Conservation (phyloP, 306 rosid genomes). For the Castanopsis chinensis region DNA sequence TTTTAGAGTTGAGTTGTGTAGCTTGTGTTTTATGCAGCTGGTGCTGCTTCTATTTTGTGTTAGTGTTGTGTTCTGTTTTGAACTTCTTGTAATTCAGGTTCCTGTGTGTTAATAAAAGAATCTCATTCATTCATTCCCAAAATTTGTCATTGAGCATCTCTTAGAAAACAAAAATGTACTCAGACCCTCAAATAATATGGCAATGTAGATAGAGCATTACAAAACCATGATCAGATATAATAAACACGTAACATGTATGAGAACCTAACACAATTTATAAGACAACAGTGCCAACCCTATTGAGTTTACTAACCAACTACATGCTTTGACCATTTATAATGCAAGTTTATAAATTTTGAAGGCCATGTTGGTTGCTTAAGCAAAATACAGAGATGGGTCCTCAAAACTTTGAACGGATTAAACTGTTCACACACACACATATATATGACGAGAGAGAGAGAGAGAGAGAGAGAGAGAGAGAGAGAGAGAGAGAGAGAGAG, state of each 20-base stretch:
- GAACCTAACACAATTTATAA: background rate
- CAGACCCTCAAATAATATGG: background rate
- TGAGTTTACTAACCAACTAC: too few relatives aligned
- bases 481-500: too few relatives aligned
- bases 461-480: too few relatives aligned
- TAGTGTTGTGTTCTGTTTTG: too few relatives aligned
- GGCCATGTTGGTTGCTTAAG: background rate
- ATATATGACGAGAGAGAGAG: slow-evolving; percentile 2
- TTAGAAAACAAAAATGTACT: background rate
- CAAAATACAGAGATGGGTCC: background rate
- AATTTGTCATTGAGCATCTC: background rate
- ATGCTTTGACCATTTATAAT: too few relatives aligned
- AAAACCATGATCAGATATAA: background rate
- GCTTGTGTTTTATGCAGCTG: too few relatives aligned
- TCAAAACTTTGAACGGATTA: background rate
- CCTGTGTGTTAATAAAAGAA: too few relatives aligned
- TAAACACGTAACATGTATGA: background rate
- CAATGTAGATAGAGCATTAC: background rate
- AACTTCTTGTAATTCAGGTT: too few relatives aligned
- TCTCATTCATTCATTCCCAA: too few relatives aligned
- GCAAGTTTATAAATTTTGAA: background rate
- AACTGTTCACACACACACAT: background rate
- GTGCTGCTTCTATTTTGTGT: too few relatives aligned
- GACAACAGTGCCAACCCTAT: background rate
- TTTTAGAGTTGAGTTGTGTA: too few relatives aligned